Evolutionary conservation across 495 filamentous ascomycete species (phyloP).

Genomic region (Neurospora pannonica): DNA sequence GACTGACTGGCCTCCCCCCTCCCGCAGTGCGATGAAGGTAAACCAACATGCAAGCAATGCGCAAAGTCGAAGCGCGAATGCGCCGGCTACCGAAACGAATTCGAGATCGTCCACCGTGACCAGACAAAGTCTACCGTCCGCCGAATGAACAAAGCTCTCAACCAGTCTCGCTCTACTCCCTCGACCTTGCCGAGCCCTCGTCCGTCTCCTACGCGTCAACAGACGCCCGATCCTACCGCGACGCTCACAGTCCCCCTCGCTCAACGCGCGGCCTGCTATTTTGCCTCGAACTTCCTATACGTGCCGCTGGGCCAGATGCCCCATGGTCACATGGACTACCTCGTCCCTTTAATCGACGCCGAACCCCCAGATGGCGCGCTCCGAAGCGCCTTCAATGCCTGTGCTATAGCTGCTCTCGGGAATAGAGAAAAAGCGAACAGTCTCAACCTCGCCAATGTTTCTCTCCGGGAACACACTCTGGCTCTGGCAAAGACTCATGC

Average conservation of each 20-base stretch:
- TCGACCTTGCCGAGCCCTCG: slow-evolving; percentile 5
- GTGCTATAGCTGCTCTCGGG: slow-evolving; percentile 44
- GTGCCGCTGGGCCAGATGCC: slow-evolving; percentile 30
- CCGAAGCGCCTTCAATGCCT: slow-evolving; percentile 47
- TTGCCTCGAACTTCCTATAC: slow-evolving; percentile 46
- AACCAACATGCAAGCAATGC: slow-evolving; percentile 59
- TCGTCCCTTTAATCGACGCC: slow-evolving; percentile 44
- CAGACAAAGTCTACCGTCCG: slow-evolving; percentile 50
- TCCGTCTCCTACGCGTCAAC: not conserved
- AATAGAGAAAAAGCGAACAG: slow-evolving; percentile 29
- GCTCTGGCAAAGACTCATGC: slow-evolving; percentile 45
- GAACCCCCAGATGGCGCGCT: slow-evolving; percentile 39
- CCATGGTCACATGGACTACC: slow-evolving; percentile 46
- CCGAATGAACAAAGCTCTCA: slow-evolving; percentile 27
- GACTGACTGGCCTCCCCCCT: not conserved
- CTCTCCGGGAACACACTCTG: slow-evolving; percentile 34
- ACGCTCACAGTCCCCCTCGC: slow-evolving; percentile 27
- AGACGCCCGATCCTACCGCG: slow-evolving; percentile 7
- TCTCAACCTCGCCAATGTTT: slow-evolving; percentile 24
- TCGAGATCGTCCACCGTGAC: slow-evolving; percentile 60
- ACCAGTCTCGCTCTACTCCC: not conserved
- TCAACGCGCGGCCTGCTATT: slow-evolving; percentile 42
- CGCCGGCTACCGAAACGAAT: slow-evolving; percentile 56
- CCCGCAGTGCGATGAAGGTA: slow-evolving; percentile 55
- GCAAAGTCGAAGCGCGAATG: slow-evolving; percentile 55